Percentiles rank a stretch among this genome's conserved stretches.
These are phyloP conservation scores for Trapa bicornis DNA, from an alignment of 345 rosid species.

Conservation along the genomic window DNA sequence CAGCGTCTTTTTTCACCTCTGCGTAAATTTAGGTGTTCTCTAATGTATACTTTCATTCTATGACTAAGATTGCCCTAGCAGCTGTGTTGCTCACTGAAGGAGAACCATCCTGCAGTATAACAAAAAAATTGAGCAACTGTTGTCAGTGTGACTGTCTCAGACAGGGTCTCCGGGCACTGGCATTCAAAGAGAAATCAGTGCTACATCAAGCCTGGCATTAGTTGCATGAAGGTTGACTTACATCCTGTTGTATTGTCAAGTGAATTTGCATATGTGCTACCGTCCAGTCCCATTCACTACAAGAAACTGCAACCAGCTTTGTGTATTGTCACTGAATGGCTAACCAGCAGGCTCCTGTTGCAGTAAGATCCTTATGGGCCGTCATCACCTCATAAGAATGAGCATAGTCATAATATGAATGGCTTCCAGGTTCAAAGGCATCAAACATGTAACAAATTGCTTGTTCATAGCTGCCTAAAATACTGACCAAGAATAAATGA, in stretches of 20 bases:
- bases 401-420: conserved; percentile 34
- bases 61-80: background rate
- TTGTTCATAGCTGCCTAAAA: conserved; percentile 28
- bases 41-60: background rate
- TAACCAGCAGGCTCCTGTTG: conserved; percentile 32
- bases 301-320: conserved; percentile 21
- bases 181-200: background rate
- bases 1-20: background rate
- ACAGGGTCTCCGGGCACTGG: background rate
- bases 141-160: background rate
- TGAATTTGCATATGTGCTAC: conserved; percentile 19
- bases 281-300: conserved; percentile 35
- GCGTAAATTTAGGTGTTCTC: background rate
- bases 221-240: conserved; percentile 28
- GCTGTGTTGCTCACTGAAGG: no score
- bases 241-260: conserved; percentile 41
- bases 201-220: background rate
- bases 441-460: conserved; percentile 47
- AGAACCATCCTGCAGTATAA: background rate
- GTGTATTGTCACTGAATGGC: conserved; percentile 24
- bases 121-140: background rate
- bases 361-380: conserved; percentile 26
- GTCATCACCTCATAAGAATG: conserved; percentile 35
- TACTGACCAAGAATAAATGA: conserved; percentile 27
- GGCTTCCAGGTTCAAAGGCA: conserved; percentile 31